Evolutionary conservation across 331 rosid genomes (phyloP).

Genomic region (Cucumis variabilis): DNA sequence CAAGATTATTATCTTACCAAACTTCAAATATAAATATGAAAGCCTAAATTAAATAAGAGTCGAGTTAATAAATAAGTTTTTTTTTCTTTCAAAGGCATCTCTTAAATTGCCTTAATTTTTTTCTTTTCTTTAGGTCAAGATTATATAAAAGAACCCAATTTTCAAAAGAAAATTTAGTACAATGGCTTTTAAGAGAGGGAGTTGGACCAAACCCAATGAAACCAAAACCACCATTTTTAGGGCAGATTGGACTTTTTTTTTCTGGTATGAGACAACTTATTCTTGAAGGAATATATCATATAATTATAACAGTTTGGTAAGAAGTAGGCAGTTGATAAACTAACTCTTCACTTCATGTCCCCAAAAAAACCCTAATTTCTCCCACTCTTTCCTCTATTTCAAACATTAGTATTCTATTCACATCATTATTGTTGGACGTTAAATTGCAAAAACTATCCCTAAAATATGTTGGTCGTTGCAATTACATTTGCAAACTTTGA

Average conservation of each 20-base stretch:
- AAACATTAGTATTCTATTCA: not conserved
- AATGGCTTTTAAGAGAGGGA: constrained; percentile 2
- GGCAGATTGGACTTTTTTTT: not conserved
- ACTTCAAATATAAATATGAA: not conserved
- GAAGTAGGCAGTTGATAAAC: not conserved
- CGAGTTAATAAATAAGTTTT: not conserved
- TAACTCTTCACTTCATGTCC: not conserved
- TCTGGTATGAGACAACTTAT: not conserved
- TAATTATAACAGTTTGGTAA: constrained; percentile 1
- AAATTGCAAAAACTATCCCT: too few relatives aligned
- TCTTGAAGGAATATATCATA: not conserved
- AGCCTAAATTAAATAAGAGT: not conserved
- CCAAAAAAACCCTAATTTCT: not conserved
- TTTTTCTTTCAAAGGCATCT: not conserved
- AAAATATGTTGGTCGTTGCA: too few relatives aligned
- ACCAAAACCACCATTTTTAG: not conserved
- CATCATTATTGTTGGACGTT: too few relatives aligned
- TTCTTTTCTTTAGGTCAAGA: not conserved
- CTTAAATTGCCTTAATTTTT: not conserved
- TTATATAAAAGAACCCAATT: not conserved
- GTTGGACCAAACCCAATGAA: constrained; percentile 16
- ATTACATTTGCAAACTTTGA: too few relatives aligned
- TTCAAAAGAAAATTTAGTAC: not conserved
- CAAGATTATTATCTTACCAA: too few relatives aligned
- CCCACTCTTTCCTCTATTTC: not conserved